These are phyloP conservation scores for Microascus cirrosus DNA, from an alignment of 2,329 filamentous ascomycete genomes.

Conservation along the genomic window DNA sequence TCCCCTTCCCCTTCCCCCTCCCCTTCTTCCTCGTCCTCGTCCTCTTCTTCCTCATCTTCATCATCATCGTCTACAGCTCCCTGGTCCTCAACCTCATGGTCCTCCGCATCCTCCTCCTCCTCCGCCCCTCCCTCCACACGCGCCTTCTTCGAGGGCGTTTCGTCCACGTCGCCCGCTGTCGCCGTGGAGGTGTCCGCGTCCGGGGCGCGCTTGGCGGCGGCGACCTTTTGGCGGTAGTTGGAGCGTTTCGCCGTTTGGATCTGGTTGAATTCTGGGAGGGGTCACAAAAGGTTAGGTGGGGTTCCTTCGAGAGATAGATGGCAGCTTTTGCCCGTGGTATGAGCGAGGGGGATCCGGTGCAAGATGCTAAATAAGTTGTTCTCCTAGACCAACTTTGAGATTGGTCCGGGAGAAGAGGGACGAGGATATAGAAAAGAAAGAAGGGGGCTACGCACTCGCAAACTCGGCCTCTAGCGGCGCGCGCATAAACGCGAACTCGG, in stretches of 20 bases:
- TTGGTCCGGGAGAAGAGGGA: slow-evolving; percentile 1
- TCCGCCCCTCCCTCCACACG: slow-evolving; percentile 6
- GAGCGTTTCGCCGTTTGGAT: slow-evolving; percentile 66
- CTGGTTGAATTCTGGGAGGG: slow-evolving; percentile 53
- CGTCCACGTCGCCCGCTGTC: slow-evolving; percentile 20
- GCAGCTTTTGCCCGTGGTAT: too few species aligned
- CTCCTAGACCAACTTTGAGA: too few species aligned
- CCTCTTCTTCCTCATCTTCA: slow-evolving; percentile 26
- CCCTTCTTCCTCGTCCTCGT: slow-evolving; percentile 5
- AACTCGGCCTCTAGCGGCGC: slow-evolving; percentile 63
- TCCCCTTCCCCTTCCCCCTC: slow-evolving; percentile 4
- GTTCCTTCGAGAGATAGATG: background rate
- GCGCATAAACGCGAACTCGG: slow-evolving; percentile 64
- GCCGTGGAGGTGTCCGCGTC: slow-evolving; percentile 31
- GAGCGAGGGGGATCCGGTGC: too few species aligned
- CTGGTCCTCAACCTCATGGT: slow-evolving; percentile 20
- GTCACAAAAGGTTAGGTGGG: slow-evolving; percentile 1
- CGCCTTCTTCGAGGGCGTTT: slow-evolving; percentile 27
- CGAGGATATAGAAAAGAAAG: background rate
- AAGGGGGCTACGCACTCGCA: slow-evolving; percentile 43
- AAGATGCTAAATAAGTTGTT: too few species aligned
- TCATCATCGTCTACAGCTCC: slow-evolving; percentile 24
- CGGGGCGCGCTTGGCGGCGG: slow-evolving; percentile 35
- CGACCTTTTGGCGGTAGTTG: slow-evolving; percentile 58
- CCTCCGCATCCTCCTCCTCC: slow-evolving; percentile 6